A percentile compares a stretch with the other conserved stretches of the same genome.
Evolutionary conservation across 352 stramenopile genomes (phyloP).

Genomic region (Phytophthora tentaculata): DNA sequence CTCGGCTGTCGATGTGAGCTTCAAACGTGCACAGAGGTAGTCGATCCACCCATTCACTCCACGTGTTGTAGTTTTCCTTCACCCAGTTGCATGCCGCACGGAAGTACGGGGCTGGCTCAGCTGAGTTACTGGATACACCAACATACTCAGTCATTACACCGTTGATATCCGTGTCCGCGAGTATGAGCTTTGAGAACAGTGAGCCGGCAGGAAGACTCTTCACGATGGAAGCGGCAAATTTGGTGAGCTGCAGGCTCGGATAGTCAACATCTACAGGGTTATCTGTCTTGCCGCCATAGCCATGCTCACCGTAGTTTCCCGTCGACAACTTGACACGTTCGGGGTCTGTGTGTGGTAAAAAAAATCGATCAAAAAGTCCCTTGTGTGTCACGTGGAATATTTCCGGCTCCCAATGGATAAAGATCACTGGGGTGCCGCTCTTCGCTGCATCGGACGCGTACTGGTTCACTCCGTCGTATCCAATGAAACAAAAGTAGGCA

Average conservation of each 20-base stretch:
- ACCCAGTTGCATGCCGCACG: slow-evolving; percentile 58
- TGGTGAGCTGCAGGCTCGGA: slow-evolving; percentile 39
- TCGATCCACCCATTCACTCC: slow-evolving; percentile 52
- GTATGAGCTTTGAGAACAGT: slow-evolving; percentile 41
- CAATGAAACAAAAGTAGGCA: neutral
- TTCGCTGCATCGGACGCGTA: neutral
- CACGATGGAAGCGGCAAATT: slow-evolving; percentile 38
- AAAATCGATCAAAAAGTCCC: slow-evolving; percentile 44
- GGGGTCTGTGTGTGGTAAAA: slow-evolving; percentile 37
- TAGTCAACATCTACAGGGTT: slow-evolving; percentile 59
- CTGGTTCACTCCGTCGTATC: neutral
- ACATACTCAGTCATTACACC: slow-evolving; percentile 41
- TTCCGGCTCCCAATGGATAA: slow-evolving; percentile 17
- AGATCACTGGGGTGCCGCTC: neutral
- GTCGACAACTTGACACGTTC: slow-evolving; percentile 40
- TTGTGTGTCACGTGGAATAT: slow-evolving; percentile 49
- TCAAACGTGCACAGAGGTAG: slow-evolving; percentile 45
- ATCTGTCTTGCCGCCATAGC: slow-evolving; percentile 46
- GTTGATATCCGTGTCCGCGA: slow-evolving; percentile 48
- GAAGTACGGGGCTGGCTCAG: slow-evolving; percentile 45
- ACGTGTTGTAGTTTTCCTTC: slow-evolving; percentile 56
- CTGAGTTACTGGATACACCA: neutral
- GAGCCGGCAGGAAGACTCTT: slow-evolving; percentile 25
- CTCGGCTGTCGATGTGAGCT: slow-evolving; percentile 31
- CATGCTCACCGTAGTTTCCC: slow-evolving; percentile 47